Conservation (phyloP, 768 basidiomycete genomes). For the Tulasnella sp. region DNA sequence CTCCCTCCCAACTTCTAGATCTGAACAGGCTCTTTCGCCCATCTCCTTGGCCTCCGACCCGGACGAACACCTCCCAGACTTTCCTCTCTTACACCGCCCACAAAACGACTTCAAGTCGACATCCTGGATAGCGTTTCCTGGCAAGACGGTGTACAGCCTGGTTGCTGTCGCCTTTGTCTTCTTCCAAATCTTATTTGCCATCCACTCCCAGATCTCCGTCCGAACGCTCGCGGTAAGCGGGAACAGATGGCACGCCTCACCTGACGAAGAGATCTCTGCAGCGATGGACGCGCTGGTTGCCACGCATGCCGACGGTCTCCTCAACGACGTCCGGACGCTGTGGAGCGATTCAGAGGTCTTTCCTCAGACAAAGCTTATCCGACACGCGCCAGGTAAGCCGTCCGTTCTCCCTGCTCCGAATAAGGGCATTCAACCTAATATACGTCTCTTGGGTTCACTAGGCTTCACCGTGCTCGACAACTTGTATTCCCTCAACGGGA, state of each 20-base stretch:
- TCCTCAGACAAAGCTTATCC: neutral
- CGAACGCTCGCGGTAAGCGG: neutral
- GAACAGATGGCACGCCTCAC: neutral
- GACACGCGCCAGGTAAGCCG: conserved; percentile 17
- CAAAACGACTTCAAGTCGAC: neutral
- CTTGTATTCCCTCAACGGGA: conserved; percentile 59
- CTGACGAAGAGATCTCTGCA: neutral
- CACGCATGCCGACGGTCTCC: neutral
- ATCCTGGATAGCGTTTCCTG: neutral
- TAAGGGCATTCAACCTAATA: too few species aligned
- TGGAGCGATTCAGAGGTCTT: neutral
- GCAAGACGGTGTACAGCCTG: neutral
- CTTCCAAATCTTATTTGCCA: neutral
- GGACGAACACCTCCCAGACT: neutral
- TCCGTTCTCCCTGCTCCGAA: too few species aligned
- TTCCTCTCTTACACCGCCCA: neutral
- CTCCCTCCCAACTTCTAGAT: neutral
- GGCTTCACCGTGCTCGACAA: conserved; percentile 80
- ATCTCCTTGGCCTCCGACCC: neutral
- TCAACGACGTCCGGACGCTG: neutral
- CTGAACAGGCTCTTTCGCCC: neutral
- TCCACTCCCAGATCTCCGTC: neutral
- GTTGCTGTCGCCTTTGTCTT: neutral
- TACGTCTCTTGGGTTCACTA: conserved; percentile 23
- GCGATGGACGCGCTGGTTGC: neutral